Base-by-base conservation (phyloP, 176 grass and related monocot species). In the Chloris gayana region DNA sequence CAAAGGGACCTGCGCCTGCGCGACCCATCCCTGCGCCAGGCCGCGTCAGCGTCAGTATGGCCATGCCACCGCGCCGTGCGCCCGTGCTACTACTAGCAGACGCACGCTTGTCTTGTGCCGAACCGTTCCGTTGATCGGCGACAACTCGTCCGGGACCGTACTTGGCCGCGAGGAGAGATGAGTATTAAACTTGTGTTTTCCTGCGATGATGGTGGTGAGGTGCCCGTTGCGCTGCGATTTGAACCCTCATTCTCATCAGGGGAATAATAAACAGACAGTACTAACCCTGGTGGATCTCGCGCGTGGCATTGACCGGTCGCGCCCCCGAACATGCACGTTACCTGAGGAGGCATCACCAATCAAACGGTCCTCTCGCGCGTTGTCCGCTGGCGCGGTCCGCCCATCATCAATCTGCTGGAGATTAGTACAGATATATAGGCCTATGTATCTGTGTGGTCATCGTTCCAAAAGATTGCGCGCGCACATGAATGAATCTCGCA, bases 381-480 rank as follows among this genome's bases (percentile, higher is more conserved):
- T 63, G 74, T 77, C 56, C 15, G 74, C 74, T 46, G 68, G 74
- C 74, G 69, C n/a, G n/a, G n/a, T n/a, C n/a, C n/a, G n/a, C n/a
- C n/a, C n/a, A 2, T 29, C 24, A 2, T 44, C 25, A 45, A 46
- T 46, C n/a, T 8, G 45, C 70, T 47, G 69, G 42, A 56, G 53
- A n/a, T 56, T 56, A 26, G 46, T 2, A 47, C 19, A 2, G 19
- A 54, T 54, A 22, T 54, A 18, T 14, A 19, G 15, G 1, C 8
- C 19, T 22, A 21, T 22, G 7, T 56, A 65, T 77, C 27, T 49
- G 39, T 49, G 59, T 42, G 15, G 73, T 2, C 44, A 19, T 13
- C 19, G 27, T 46, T 47, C 39, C 58, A 46, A 44, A 77, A 15
- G 45, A 47, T 53, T 3, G 59, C 31, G 56, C 19, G 22, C 2